Evolutionary conservation across 345 rosid genomes (phyloP), one percentile per base, ranked within the genome.

Genomic region (Hibiscus syriacus): DNA sequence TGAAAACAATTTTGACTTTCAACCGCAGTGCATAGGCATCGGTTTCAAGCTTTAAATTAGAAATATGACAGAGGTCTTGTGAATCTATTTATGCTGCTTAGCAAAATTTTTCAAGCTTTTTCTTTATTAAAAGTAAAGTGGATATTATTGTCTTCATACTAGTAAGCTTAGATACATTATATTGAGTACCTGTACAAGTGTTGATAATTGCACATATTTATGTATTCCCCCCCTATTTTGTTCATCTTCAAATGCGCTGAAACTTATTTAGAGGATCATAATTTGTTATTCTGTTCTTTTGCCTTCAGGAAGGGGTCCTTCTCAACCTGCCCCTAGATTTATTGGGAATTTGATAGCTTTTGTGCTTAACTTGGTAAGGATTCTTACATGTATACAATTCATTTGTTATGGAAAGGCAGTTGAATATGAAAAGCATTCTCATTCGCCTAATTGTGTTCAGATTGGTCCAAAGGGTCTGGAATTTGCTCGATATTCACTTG

Each of bases 381-480:
- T 64, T 65, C 27, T 60, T 67, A 64, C 66, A 2, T 29, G 30
- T 16, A 38, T 29, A 22, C 41, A 11, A 6, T 41, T 4, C 41
- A 32, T 59, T 22, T 26, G 20, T 48, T 26, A 46, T 30, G 30
- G 69, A 30, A 66, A 25, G 41, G 26, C 29, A 55, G 73, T 46
- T 4, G 2, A 32, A 49, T 1, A 14, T 22, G 19, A 5, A 13
- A 20, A 2, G 32, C 27, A 64, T 60, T 64, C 58, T 80, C n/a
- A 67, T 13, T 7, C 17, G 32, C n/a, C 12, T 39, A 68, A 26
- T 65, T 52, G 43, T 65, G 49, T 78, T 68, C 82, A 90, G 98
- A 79, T 93, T 80, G 92, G 97, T 17, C 98, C 98, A 1, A 93
- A 88, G 77, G 98, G 98, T 68, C 78, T 93, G 69, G 98, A 93